Evolutionary conservation across 176 grass and related monocot genomes (phyloP).

Genomic region (Rhynchospora breviuscula): DNA sequence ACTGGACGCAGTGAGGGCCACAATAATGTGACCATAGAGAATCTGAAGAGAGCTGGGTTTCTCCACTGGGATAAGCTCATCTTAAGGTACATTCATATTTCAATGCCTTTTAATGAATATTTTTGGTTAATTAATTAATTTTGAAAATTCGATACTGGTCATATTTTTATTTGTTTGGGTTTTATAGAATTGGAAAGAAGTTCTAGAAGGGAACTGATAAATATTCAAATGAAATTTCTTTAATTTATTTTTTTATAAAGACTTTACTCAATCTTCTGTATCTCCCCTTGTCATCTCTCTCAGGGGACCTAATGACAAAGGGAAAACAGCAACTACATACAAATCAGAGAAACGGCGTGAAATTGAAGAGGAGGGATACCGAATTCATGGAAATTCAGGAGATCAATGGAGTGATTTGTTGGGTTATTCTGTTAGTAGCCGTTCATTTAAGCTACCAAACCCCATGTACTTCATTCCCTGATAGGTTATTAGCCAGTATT

Average conservation of each 20-base stretch:
- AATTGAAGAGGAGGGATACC: conserved; percentile 56
- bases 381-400: conserved; percentile 73
- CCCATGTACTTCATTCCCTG: conserved; percentile 72
- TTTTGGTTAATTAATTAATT: background rate
- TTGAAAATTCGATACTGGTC: background rate
- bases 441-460: conserved; percentile 82
- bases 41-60: conserved; percentile 55
- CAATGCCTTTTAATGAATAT: background rate
- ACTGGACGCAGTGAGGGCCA: conserved; percentile 63
- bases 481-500: conserved; percentile 5
- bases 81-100: conserved; percentile 38
- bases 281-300: background rate
- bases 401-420: conserved; percentile 85
- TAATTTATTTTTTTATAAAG: background rate
- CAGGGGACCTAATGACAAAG: conserved; percentile 45
- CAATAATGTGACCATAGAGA: conserved; percentile 37
- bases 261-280: background rate
- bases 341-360: conserved; percentile 66
- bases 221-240: background rate
- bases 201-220: background rate
- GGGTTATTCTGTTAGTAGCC: conserved; percentile 49
- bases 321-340: conserved; percentile 41
- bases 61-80: conserved; percentile 68
- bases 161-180: background rate
- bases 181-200: background rate